Evolutionary conservation across 225 moss, liverwort and hornwort species (phyloP).

Genomic region (Polytrichum formosum): DNA sequence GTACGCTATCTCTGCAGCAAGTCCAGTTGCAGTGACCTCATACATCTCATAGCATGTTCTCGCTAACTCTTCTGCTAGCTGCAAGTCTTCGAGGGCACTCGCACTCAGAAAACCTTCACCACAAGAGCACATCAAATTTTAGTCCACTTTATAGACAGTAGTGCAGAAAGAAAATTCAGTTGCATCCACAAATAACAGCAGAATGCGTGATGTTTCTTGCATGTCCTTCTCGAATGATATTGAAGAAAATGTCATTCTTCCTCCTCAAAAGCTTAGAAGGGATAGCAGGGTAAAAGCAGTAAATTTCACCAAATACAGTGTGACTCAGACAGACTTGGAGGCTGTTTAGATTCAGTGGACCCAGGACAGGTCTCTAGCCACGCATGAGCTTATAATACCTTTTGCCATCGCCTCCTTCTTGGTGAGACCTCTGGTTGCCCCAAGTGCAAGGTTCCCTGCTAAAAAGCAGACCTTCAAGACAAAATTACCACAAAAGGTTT

Average conservation of each 20-base stretch:
- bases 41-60: constrained; percentile 97
- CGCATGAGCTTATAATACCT: constrained; percentile 25
- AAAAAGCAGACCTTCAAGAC: constrained; percentile 89
- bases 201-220: too few relatives aligned
- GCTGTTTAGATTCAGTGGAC: too few relatives aligned
- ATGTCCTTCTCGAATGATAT: neutral
- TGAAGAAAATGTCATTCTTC: too few relatives aligned
- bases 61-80: constrained; percentile 86
- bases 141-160: too few relatives aligned
- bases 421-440: constrained; percentile 84
- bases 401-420: constrained; percentile 64
- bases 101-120: constrained; percentile 62
- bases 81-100: constrained; percentile 70
- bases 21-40: constrained; percentile 86
- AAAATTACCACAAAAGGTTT: constrained; percentile 19
- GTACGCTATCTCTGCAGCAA: constrained; percentile 92
- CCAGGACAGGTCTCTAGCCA: too few relatives aligned
- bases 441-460: constrained; percentile 92
- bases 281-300: neutral
- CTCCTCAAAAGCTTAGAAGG: too few relatives aligned
- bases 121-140: neutral
- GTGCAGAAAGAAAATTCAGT: too few relatives aligned
- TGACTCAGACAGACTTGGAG: neutral
- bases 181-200: too few relatives aligned
- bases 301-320: neutral